Conservation (phyloP, 495 filamentous ascomycete species). For the Eremomyces bilateralis region DNA sequence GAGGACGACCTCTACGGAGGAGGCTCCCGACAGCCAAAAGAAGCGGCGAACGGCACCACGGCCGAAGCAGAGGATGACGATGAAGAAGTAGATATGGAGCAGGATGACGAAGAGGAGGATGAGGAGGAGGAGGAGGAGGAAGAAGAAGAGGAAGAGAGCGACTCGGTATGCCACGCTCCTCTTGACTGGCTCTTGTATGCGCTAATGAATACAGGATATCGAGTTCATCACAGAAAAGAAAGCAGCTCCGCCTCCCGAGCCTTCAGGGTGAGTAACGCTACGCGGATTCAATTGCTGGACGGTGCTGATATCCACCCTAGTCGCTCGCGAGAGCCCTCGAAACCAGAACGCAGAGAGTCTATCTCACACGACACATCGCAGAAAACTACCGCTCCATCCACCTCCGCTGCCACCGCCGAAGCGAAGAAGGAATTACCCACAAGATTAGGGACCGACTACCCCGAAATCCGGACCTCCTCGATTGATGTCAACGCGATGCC, state of each 20-base stretch:
- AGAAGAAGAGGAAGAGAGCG: constrained; percentile 48
- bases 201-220: constrained; percentile 41
- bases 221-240: constrained; percentile 84
- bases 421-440: too few species aligned
- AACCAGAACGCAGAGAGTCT: constrained; percentile 2
- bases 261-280: constrained; percentile 32
- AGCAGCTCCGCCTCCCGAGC: constrained; percentile 50
- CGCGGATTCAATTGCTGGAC: too few species aligned
- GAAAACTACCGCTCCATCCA: background rate
- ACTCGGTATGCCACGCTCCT: constrained; percentile 7
- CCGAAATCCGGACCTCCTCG: constrained; percentile 49
- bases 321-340: background rate
- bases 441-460: too few species aligned
- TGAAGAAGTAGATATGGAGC: background rate
- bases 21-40: too few species aligned
- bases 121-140: constrained; percentile 41
- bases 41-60: too few species aligned
- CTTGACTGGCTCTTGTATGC: constrained; percentile 1
- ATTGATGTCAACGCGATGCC: constrained; percentile 61
- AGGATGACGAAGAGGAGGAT: constrained; percentile 12
- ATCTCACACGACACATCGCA: constrained; percentile 10
- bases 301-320: too few species aligned
- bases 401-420: too few species aligned
- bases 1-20: constrained; percentile 17
- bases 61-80: constrained; percentile 11